Conservation (phyloP, 1,139 yeast genomes). For the Suhomyces kunorum region DNA sequence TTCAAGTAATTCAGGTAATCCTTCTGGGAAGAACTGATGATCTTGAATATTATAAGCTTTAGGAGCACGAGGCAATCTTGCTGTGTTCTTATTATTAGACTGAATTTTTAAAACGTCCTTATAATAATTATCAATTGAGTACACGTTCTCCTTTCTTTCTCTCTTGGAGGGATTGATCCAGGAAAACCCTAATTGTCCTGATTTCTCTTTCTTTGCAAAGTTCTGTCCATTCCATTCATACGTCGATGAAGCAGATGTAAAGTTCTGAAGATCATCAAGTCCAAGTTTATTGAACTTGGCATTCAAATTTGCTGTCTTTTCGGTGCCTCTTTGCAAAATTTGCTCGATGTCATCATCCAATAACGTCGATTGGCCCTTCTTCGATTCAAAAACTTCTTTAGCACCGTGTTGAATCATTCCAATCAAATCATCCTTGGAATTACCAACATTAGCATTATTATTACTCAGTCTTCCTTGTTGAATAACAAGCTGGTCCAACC, state of each 20-base stretch:
- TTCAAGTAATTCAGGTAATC: conserved; percentile 63
- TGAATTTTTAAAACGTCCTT: conserved; percentile 65
- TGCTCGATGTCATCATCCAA: conserved; percentile 79
- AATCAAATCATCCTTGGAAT: conserved; percentile 78
- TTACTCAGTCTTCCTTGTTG: conserved; percentile 81
- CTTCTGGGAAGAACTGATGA: conserved; percentile 82
- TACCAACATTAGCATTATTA: conserved; percentile 47
- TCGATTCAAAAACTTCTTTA: conserved; percentile 70
- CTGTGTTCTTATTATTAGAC: conserved; percentile 17
- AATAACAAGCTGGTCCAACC: conserved; percentile 88
- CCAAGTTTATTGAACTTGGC: conserved; percentile 83
- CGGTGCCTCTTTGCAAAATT: conserved; percentile 74
- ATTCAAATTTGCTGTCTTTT: conserved; percentile 64
- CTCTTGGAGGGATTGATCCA: conserved; percentile 92
- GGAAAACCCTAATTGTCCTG: conserved; percentile 50
- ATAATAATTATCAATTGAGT: conserved; percentile 84
- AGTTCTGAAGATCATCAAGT: conserved; percentile 87
- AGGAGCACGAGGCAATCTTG: conserved; percentile 61
- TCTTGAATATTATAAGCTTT: conserved; percentile 74
- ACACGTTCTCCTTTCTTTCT: conserved; percentile 86
- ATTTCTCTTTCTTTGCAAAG: conserved; percentile 63
- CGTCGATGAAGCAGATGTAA: conserved; percentile 83
- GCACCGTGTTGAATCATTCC: conserved; percentile 99
- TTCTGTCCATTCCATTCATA: conserved; percentile 98
- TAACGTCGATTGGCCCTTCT: conserved; percentile 32